A percentile compares a stretch with the other conserved stretches of the same genome.
Evolutionary conservation across 768 basidiomycete species (phyloP).

Genomic region (Daedaleopsis nitida): DNA sequence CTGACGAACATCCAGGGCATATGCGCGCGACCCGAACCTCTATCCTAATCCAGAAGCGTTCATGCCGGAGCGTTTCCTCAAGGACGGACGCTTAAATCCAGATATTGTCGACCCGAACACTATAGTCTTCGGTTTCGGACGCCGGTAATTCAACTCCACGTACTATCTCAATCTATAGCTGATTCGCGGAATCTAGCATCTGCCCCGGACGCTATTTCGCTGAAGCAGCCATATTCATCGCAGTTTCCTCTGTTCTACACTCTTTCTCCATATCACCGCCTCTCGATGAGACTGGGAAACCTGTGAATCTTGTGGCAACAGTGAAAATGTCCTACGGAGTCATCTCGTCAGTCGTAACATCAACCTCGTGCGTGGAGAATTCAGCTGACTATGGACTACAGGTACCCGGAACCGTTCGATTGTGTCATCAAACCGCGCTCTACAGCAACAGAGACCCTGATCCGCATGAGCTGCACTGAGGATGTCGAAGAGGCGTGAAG

Average conservation of each 20-base stretch:
- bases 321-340: conserved; percentile 7
- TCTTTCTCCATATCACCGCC: conserved; percentile 1
- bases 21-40: conserved; percentile 6
- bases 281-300: conserved; percentile 4
- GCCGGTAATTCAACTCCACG: background rate
- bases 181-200: conserved; percentile 3
- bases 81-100: conserved; percentile 8
- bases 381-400: background rate
- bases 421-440: conserved; percentile 27
- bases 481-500: background rate
- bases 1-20: conserved; percentile 2
- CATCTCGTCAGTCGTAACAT: conserved; percentile 7
- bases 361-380: background rate
- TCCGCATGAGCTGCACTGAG: conserved; percentile 3
- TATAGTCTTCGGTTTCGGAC: conserved; percentile 14
- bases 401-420: conserved; percentile 26
- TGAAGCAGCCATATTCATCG: conserved; percentile 13
- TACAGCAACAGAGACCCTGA: conserved; percentile 8
- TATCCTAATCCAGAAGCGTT: conserved; percentile 21
- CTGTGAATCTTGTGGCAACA: background rate
- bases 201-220: conserved; percentile 26
- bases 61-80: conserved; percentile 20
- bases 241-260: conserved; percentile 17
- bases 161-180: too few species aligned
- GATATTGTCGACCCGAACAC: conserved; percentile 8